Evolutionary conservation across 495 filamentous ascomycete species (phyloP).

Genomic region (Penicillium bialowiezense): DNA sequence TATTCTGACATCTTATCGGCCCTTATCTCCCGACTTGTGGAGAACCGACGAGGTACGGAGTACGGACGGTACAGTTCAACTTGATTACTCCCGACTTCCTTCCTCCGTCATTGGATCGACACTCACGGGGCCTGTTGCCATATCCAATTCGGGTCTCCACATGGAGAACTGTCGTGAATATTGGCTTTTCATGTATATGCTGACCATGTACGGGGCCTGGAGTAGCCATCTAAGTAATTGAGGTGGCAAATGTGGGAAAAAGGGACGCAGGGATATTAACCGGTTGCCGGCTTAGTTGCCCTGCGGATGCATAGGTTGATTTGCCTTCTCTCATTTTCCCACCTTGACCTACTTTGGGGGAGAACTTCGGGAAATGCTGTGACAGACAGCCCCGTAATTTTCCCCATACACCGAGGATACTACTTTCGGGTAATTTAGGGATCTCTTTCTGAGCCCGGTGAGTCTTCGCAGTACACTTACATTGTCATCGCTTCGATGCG

Average conservation of each 20-base stretch:
- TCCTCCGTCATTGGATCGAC: neutral
- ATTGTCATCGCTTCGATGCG: neutral
- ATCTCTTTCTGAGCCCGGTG: constrained; percentile 13
- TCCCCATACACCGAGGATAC: constrained; percentile 7
- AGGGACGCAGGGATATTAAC: constrained; percentile 3
- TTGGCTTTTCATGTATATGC: too few species aligned
- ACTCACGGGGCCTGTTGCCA: neutral
- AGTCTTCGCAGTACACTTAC: neutral
- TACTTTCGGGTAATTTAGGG: constrained; percentile 18
- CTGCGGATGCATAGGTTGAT: neutral
- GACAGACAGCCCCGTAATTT: neutral
- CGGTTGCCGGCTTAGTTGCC: neutral
- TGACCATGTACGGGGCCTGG: too few species aligned
- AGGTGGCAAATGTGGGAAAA: neutral
- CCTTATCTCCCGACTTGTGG: neutral
- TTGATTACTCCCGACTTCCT: neutral
- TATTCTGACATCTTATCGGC: neutral
- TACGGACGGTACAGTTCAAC: neutral
- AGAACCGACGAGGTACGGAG: neutral
- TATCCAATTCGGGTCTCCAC: neutral
- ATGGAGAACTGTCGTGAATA: too few species aligned
- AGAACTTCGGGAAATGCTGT: constrained; percentile 6
- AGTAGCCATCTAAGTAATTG: too few species aligned
- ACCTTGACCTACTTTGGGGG: neutral
- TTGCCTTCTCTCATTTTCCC: neutral